A percentile compares a stretch with the other conserved stretches of the same genome.
Conservation (phyloP, 306 rosid genomes). For the Alnus rubra region DNA sequence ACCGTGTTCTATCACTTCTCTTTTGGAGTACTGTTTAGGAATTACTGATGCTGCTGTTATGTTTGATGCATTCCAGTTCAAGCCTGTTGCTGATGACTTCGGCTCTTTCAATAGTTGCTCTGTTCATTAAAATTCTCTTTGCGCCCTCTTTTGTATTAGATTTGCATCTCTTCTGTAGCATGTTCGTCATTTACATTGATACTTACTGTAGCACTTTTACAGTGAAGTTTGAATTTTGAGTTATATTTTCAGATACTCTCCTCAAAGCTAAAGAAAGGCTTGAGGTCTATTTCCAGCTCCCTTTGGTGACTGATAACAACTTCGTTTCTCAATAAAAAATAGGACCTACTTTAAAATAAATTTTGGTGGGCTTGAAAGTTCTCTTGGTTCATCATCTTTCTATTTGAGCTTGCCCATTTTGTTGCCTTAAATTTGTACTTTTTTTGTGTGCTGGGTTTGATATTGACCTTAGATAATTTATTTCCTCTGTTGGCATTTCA, state of each 20-base stretch:
- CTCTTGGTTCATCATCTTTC: neutral
- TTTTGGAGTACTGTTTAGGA: neutral
- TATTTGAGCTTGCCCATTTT: neutral
- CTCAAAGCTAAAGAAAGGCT: neutral
- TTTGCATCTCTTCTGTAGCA: neutral
- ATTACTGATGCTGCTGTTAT: conserved; percentile 2
- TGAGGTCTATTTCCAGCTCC: conserved; percentile 18
- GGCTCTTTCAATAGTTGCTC: conserved; percentile 2
- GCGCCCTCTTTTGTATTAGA: neutral
- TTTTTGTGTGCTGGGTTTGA: neutral
- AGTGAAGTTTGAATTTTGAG: neutral
- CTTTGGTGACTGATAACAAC: conserved; percentile 2
- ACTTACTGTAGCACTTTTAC: neutral
- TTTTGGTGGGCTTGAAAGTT: conserved; percentile 21
- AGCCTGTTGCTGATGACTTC: neutral
- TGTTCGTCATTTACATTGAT: neutral
- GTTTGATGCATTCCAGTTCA: neutral
- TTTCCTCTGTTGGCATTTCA: neutral
- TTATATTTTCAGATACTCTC: neutral
- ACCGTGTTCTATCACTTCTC: conserved; percentile 23
- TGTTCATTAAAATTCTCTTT: conserved; percentile 12
- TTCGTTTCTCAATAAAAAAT: conserved; percentile 10
- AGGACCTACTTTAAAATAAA: neutral
- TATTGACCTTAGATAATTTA: neutral
- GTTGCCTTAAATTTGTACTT: neutral